A percentile compares a stretch with the other conserved stretches of the same genome.
These are phyloP conservation scores for Sutorius australiensis DNA, from an alignment of 768 basidiomycete genomes.

Conservation along the genomic window DNA sequence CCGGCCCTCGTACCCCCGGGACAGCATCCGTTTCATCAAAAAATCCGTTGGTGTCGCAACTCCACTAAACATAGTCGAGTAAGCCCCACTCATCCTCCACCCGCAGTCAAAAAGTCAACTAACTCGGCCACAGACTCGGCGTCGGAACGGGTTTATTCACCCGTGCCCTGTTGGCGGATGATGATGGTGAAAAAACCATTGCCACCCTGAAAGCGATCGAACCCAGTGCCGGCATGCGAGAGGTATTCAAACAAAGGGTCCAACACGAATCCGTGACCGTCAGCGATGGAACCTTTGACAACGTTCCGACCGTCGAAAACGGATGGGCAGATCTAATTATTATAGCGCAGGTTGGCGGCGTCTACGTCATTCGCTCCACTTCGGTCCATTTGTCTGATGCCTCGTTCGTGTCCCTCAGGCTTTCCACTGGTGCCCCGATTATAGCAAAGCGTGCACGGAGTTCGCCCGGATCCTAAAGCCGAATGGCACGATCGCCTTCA, in stretches of 20 bases:
- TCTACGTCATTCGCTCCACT: not conserved
- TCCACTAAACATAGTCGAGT: conserved; percentile 70
- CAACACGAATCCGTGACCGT: conserved; percentile 50
- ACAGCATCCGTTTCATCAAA: conserved; percentile 60
- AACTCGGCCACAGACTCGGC: conserved; percentile 54
- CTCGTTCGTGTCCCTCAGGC: conserved; percentile 49
- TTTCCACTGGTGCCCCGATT: conserved; percentile 91
- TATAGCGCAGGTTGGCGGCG: conserved; percentile 59
- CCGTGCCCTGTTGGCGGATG: conserved; percentile 67
- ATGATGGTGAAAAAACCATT: conserved; percentile 49
- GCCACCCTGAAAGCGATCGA: conserved; percentile 66
- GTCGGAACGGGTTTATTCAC: conserved; percentile 90
- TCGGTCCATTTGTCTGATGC: conserved; percentile 1
- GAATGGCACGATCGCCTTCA: conserved; percentile 61
- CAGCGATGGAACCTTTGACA: conserved; percentile 68
- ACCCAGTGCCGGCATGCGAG: conserved; percentile 85
- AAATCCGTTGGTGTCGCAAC: conserved; percentile 35
- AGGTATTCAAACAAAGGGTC: conserved; percentile 56
- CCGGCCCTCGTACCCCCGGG: conserved; percentile 77
- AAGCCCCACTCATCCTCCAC: conserved; percentile 18
- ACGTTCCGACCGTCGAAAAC: conserved; percentile 49
- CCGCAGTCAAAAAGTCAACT: not conserved
- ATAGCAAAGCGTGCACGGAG: conserved; percentile 65
- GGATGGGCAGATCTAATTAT: conserved; percentile 77
- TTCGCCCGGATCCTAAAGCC: conserved; percentile 81